Percentiles rank a stretch among this genome's conserved stretches.
phyloP scores from a whole-genome alignment of 2,329 filamentous ascomycete species.

The Fusarium verrucosum region DNA sequence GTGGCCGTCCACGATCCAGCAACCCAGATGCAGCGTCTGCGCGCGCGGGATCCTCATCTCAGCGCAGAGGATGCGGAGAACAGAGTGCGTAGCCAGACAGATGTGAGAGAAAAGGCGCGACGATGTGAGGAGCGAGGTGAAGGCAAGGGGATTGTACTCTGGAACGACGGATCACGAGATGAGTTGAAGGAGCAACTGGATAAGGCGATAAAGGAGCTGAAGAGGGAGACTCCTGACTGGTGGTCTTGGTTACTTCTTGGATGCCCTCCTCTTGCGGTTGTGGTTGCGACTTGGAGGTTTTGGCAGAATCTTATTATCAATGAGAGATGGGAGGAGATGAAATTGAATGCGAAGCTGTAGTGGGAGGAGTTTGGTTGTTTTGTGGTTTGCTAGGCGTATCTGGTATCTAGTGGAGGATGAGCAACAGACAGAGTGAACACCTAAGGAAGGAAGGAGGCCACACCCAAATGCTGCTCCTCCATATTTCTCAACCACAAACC shows the following conservation, averaged over 20 bases:
- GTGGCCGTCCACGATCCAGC: constrained; percentile 83
- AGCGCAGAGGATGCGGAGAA: constrained; percentile 88
- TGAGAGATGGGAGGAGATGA: constrained; percentile 72
- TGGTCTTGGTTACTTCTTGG: constrained; percentile 79
- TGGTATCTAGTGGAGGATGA: neutral
- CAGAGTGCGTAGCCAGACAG: constrained; percentile 84
- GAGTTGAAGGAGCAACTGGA: constrained; percentile 74
- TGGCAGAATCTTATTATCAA: constrained; percentile 77
- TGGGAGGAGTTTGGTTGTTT: neutral
- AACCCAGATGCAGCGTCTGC: constrained; percentile 83
- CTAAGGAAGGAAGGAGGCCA: neutral
- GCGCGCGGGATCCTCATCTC: constrained; percentile 79
- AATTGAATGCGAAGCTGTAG: constrained; percentile 47
- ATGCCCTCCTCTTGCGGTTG: constrained; percentile 78
- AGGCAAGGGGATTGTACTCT: constrained; percentile 80
- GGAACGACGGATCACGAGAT: constrained; percentile 84
- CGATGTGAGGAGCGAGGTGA: constrained; percentile 72
- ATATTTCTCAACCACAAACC: constrained; percentile 69
- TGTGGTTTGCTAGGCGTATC: neutral
- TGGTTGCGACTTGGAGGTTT: constrained; percentile 75
- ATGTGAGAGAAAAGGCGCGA: constrained; percentile 83
- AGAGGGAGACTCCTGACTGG: constrained; percentile 74
- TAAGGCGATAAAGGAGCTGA: constrained; percentile 71
- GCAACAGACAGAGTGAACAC: neutral
- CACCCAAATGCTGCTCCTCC: neutral